Conservation (phyloP, 1,139 yeast genomes). For the Hyphopichia khmerensis region DNA sequence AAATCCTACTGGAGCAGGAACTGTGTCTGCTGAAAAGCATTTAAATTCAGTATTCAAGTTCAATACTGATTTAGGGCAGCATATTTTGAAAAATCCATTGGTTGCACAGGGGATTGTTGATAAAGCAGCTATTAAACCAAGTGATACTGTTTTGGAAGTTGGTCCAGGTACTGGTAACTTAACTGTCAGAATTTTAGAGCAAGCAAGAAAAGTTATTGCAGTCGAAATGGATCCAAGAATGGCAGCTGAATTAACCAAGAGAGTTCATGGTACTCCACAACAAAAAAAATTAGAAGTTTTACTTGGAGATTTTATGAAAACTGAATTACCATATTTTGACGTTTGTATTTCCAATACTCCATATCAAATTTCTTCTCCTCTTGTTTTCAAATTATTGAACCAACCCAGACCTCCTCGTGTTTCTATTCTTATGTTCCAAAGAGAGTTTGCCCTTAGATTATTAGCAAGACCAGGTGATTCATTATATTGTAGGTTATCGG, state of each 20-base stretch:
- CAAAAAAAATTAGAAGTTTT: conserved; percentile 88
- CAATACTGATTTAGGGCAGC: conserved; percentile 97
- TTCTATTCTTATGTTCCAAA: conserved; percentile 94
- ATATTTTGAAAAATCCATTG: conserved; percentile 90
- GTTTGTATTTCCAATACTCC: conserved; percentile 97
- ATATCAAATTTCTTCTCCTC: conserved; percentile 94
- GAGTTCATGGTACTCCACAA: conserved; percentile 95
- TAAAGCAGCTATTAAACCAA: conserved; percentile 88
- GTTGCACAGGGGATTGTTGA: conserved; percentile 98
- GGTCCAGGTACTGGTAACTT: conserved; percentile 99
- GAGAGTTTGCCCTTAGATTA: conserved; percentile 91
- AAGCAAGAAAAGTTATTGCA: conserved; percentile 89
- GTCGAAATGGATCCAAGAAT: conserved; percentile 99
- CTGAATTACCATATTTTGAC: conserved; percentile 93
- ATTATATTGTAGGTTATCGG: conserved; percentile 87
- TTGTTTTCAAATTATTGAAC: conserved; percentile 86
- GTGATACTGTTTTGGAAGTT: conserved; percentile 90
- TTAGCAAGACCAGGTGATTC: conserved; percentile 95
- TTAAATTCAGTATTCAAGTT: conserved; percentile 87
- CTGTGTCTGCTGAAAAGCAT: conserved; percentile 65
- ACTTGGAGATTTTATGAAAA: conserved; percentile 94
- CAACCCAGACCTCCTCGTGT: conserved; percentile 95
- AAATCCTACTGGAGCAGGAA: conserved; percentile 41
- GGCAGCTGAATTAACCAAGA: conserved; percentile 97
- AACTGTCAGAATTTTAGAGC: conserved; percentile 88